Conservation (phyloP, 2,329 filamentous ascomycete genomes). For the Aspergillus fumigatus region DNA sequence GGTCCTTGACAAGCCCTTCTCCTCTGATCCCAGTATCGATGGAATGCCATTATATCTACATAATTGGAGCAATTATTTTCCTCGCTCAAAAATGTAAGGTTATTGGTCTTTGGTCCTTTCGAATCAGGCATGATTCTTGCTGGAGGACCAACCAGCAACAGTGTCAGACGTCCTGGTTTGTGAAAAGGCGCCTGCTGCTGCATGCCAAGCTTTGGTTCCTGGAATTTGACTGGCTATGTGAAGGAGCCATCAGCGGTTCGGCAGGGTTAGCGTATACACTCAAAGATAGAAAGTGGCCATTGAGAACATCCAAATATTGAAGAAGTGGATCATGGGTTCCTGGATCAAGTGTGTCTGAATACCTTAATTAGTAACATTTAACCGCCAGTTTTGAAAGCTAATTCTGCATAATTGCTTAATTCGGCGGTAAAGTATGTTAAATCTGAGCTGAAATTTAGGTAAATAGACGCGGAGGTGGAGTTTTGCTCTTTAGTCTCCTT, state of each 20-base stretch:
- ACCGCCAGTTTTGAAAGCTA: slow-evolving; percentile 7
- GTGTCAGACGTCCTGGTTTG: not conserved
- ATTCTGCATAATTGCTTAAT: not conserved
- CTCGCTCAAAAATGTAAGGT: no score
- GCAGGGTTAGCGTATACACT: no score
- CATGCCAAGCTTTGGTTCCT: not conserved
- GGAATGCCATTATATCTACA: no score
- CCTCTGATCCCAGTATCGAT: no score
- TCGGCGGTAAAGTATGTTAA: not conserved
- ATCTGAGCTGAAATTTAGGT: not conserved
- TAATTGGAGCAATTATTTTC: no score
- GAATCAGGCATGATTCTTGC: not conserved
- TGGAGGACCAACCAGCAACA: not conserved
- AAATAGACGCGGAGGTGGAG: not conserved
- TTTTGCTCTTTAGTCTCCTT: no score
- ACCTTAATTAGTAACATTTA: slow-evolving; percentile 14
- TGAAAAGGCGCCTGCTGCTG: not conserved
- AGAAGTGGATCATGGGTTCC: not conserved
- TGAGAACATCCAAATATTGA: no score
- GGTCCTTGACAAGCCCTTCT: no score
- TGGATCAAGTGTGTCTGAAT: not conserved
- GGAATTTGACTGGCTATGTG: not conserved
- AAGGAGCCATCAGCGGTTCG: not conserved
- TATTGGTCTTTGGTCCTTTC: not conserved
- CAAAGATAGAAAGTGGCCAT: no score